A percentile compares a stretch with the other conserved stretches of the same genome.
Evolutionary conservation across 352 stramenopile genomes (phyloP).

Genomic region (Phytophthora fragariaefolia): DNA sequence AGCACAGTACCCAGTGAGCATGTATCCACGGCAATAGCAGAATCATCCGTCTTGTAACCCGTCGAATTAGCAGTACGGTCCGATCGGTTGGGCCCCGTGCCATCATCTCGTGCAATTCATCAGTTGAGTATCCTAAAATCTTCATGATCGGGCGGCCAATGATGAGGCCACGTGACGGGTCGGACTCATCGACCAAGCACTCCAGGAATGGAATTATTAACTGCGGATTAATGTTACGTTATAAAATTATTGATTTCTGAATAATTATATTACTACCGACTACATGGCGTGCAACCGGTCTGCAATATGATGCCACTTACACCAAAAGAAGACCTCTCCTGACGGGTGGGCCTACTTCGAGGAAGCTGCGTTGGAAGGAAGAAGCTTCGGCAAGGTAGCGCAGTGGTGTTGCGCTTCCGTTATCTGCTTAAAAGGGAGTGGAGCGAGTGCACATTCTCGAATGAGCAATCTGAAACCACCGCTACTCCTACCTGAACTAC

Average conservation of each 20-base stretch:
- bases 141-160: no score
- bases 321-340: not conserved
- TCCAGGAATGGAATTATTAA: no score
- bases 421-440: not conserved
- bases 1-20: constrained; percentile 58
- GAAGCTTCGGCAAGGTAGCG: not conserved
- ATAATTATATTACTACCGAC: no score
- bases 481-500: not conserved
- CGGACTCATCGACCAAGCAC: no score
- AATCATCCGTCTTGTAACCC: constrained; percentile 67
- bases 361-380: constrained; percentile 1
- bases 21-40: constrained; percentile 54
- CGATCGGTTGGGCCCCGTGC: constrained; percentile 57
- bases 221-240: no score
- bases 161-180: no score
- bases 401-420: not conserved
- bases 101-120: constrained; percentile 36
- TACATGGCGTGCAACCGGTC: no score
- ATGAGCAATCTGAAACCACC: not conserved
- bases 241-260: no score
- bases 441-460: not conserved
- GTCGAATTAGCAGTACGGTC: constrained; percentile 55
- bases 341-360: not conserved
- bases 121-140: no score
- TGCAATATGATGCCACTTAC: not conserved